phyloP scores from a whole-genome alignment of 352 stramenopile species.

The Phytophthora pisi region DNA sequence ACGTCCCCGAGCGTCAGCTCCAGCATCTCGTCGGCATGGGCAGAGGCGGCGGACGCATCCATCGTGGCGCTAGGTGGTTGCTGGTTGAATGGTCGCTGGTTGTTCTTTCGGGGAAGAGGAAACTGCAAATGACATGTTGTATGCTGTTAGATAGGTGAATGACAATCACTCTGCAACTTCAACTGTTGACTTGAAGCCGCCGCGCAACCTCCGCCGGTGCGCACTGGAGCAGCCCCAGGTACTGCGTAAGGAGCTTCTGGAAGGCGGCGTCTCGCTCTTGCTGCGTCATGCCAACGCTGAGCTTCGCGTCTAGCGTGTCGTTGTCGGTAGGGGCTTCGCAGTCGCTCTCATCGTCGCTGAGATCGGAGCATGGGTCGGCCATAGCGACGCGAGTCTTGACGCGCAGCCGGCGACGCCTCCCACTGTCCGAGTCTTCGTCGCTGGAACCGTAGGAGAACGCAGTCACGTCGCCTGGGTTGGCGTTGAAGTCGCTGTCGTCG shows the following conservation, averaged over 20 bases:
- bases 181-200: conserved; percentile 15
- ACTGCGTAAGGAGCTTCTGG: conserved; percentile 45
- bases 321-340: not conserved
- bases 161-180: conserved; percentile 1
- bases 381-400: conserved; percentile 26
- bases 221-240: conserved; percentile 52
- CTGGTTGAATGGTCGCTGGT: not conserved
- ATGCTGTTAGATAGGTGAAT: not conserved
- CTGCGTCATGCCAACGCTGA: conserved; percentile 7
- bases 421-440: conserved; percentile 1
- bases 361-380: not conserved
- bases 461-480: not conserved
- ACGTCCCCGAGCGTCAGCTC: conserved; percentile 45
- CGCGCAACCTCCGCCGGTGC: conserved; percentile 27
- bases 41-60: conserved; percentile 9
- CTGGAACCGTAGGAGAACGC: not conserved
- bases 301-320: not conserved
- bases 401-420: conserved; percentile 8
- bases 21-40: conserved; percentile 42
- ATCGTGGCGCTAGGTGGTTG: conserved; percentile 15
- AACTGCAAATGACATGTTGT: not conserved
- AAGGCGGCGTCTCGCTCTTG: conserved; percentile 38
- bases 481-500: not conserved
- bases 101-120: not conserved
- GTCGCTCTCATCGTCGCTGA: conserved; percentile 12